Evolutionary conservation across 73 alveolate genomes (phyloP), one percentile per base, ranked within the genome.

Genomic region (Durusdinium trenchii): DNA sequence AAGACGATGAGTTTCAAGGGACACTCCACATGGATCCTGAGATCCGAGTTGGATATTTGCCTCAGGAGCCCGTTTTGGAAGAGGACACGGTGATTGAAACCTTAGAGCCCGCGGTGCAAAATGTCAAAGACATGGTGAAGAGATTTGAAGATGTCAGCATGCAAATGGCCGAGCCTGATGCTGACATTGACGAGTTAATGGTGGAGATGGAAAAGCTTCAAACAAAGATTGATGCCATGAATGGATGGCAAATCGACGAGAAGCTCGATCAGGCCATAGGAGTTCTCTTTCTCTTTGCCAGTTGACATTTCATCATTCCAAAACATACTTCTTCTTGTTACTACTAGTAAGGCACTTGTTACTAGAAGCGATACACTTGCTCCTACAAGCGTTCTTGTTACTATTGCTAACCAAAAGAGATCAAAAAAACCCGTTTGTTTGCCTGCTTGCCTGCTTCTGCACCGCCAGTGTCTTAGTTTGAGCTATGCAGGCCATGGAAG

Each of bases 1-100:
- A 99, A 42, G 89, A 91, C 36, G 89, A 79, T 32, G 98, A 67
- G 47, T 91, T 91, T 76, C 89, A 47, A 40, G 98, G 98, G 28
- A 54, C 67, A 32, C 82, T 91, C 14, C 52, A 79, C 57, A 40
- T 76, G 64, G 98, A 91, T n/a, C 40, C 45, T 43, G 23, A 40
- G 40, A 47, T 91, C 14, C 87, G 71, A 40, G 76, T 91, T 14
- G 98, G 98, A 16, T 91, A 69, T n/a, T 38, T 91, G 54, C 78
- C 98, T 30, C 98, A 91, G n/a, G 98, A 91, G 87, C 98, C 98
- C 10, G 98, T 91, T 20, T 61, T 91, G 76, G 75, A 67, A 71
- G 90, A 91, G 76, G 89, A 91, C 45, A 91, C 98, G 35, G 98
- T 91, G 76, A 91, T 91, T 48, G 98, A 69, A 6, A 79, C 45